Evolutionary conservation across 2,329 filamentous ascomycete species (phyloP).

Genomic region (Emergomyces pasteurianus): DNA sequence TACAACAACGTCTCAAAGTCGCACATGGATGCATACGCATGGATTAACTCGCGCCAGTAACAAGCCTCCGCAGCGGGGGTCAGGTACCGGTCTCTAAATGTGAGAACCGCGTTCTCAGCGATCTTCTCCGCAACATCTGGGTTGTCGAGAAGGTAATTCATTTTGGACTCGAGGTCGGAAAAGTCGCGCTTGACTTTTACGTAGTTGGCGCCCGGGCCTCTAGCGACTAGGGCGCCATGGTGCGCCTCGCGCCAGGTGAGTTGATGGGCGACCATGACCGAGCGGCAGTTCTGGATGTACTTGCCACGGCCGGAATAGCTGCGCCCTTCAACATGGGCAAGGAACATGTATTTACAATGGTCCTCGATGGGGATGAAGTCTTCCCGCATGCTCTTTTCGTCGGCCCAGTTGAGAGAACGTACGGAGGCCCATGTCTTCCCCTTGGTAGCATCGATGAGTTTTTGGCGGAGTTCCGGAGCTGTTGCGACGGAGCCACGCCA

Average conservation of each 20-base stretch:
- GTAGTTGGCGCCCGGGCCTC: conserved; percentile 39
- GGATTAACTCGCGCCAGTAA: conserved; percentile 42
- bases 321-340: conserved; percentile 42
- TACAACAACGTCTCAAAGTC: conserved; percentile 32
- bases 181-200: conserved; percentile 42
- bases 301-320: conserved; percentile 44
- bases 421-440: conserved; percentile 38
- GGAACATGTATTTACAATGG: conserved; percentile 44
- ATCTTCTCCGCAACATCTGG: conserved; percentile 36
- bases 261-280: conserved; percentile 38
- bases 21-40: conserved; percentile 25
- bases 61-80: conserved; percentile 44
- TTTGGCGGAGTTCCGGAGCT: conserved; percentile 26
- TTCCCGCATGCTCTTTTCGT: conserved; percentile 25
- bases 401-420: conserved; percentile 29
- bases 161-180: conserved; percentile 40
- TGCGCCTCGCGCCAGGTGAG: conserved; percentile 40
- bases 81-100: conserved; percentile 42
- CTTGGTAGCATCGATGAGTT: conserved; percentile 26
- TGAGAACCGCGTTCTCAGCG: conserved; percentile 36
- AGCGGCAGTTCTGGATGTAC: conserved; percentile 41
- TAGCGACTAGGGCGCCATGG: conserved; percentile 33
- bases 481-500: conserved; percentile 37
- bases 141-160: conserved; percentile 33
- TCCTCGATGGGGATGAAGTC: conserved; percentile 40